phyloP scores from a whole-genome alignment of 805 yeast species.

The Lipomyces starkeyi region DNA sequence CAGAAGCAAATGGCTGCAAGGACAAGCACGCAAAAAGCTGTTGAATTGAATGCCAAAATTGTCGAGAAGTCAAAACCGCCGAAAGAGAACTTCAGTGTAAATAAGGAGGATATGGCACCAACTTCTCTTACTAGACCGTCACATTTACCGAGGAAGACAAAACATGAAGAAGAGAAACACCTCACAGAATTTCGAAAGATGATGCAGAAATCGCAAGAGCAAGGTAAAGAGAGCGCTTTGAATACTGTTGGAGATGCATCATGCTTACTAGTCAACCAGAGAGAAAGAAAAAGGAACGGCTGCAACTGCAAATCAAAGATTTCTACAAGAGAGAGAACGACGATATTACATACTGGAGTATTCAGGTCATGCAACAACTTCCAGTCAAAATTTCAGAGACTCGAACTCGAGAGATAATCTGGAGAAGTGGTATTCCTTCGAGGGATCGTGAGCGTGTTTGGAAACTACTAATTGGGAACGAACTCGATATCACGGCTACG shows the following conservation, averaged over 20 bases:
- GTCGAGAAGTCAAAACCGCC: constrained; percentile 2
- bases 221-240: constrained; percentile 13
- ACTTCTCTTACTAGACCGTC: constrained; percentile 64
- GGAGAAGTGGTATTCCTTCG: constrained; percentile 61
- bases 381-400: constrained; percentile 45
- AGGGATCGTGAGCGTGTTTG: constrained; percentile 57
- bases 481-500: constrained; percentile 1
- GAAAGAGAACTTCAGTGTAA: neutral
- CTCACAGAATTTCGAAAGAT: constrained; percentile 57
- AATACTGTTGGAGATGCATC: neutral
- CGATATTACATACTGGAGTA: constrained; percentile 50
- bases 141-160: constrained; percentile 69
- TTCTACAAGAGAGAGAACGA: constrained; percentile 36
- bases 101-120: constrained; percentile 36
- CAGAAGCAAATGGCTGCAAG: constrained; percentile 17
- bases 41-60: neutral
- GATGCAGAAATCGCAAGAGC: constrained; percentile 41
- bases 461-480: constrained; percentile 43
- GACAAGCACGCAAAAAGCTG: neutral
- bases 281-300: constrained; percentile 28
- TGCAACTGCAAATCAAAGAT: constrained; percentile 27
- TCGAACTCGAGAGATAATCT: constrained; percentile 60
- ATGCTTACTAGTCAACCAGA: constrained; percentile 16
- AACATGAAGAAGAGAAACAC: constrained; percentile 60
- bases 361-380: constrained; percentile 48